Percentiles rank a stretch among this genome's conserved stretches.
Conservation (phyloP, 2,329 filamentous ascomycete species). For the Cryoendolithus antarcticus region DNA sequence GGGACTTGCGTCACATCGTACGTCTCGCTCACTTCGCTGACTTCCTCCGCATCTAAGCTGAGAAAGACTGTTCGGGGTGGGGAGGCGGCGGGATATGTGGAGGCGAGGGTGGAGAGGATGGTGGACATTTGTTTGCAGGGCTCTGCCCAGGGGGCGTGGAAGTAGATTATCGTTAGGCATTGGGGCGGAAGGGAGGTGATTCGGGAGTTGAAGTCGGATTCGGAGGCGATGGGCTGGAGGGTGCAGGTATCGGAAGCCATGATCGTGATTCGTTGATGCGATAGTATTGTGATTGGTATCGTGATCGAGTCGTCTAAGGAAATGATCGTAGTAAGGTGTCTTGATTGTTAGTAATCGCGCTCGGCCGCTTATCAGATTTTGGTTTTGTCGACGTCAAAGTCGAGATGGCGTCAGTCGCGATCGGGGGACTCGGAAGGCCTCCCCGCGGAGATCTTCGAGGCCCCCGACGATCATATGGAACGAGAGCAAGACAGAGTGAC, state of each 20-base stretch:
- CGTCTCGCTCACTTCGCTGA: conserved; percentile 78
- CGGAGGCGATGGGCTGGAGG: conserved; percentile 63
- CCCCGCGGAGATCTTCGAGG: too few relatives aligned
- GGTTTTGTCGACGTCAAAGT: too few relatives aligned
- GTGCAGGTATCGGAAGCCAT: conserved; percentile 26
- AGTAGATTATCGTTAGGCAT: conserved; percentile 74
- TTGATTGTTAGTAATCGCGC: too few relatives aligned
- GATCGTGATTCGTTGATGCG: background rate
- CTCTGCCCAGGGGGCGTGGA: conserved; percentile 93
- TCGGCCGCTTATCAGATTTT: too few relatives aligned
- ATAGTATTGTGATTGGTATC: too few relatives aligned
- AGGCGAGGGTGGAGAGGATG: conserved; percentile 73
- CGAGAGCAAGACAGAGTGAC: too few relatives aligned
- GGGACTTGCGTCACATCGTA: conserved; percentile 95
- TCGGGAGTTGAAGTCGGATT: conserved; percentile 60
- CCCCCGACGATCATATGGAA: too few relatives aligned
- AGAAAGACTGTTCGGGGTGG: conserved; percentile 67
- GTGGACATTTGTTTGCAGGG: conserved; percentile 90
- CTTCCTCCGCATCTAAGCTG: conserved; percentile 84
- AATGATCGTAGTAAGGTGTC: too few relatives aligned
- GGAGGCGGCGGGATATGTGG: conserved; percentile 62
- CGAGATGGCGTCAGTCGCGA: too few relatives aligned
- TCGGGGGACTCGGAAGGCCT: too few relatives aligned
- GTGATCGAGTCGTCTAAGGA: too few relatives aligned
- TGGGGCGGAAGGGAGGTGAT: conserved; percentile 53